Conservation (phyloP, 495 filamentous ascomycete species). For the Penicillium chermesinum region DNA sequence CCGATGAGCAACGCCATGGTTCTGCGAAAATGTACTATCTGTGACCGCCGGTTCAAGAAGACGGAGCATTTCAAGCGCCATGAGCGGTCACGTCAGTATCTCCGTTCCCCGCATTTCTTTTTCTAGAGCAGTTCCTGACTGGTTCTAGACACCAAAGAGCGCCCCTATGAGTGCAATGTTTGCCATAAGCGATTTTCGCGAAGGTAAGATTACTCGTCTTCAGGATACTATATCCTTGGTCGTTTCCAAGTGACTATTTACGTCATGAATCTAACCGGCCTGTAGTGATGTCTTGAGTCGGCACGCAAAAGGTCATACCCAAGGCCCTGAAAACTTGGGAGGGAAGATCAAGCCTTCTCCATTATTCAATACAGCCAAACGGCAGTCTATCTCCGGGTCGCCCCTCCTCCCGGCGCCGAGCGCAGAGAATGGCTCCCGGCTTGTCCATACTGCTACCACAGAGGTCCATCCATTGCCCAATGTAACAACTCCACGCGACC, state of each 20-base stretch:
- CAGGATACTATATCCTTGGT: background rate
- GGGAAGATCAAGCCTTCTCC: conserved; percentile 18
- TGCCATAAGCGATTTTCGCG: conserved; percentile 51
- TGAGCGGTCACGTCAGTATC: conserved; percentile 47
- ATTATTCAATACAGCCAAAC: conserved; percentile 16
- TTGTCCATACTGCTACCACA: conserved; percentile 14
- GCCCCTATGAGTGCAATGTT: conserved; percentile 48
- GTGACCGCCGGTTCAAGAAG: conserved; percentile 50
- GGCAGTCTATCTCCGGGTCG: conserved; percentile 14
- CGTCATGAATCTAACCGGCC: conserved; percentile 9
- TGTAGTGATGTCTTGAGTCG: conserved; percentile 49
- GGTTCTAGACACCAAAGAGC: conserved; percentile 47
- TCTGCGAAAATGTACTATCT: conserved; percentile 47
- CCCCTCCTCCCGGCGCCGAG: conserved; percentile 6
- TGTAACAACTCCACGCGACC: conserved; percentile 20
- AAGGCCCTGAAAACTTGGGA: conserved; percentile 18
- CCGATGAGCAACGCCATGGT: conserved; percentile 32
- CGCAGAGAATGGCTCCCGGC: conserved; percentile 16
- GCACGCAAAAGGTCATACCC: conserved; percentile 46
- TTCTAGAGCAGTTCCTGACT: background rate
- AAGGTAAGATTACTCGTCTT: conserved; percentile 30
- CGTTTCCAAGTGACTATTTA: background rate
- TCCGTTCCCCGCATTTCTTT: background rate
- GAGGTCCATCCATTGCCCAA: conserved; percentile 13
- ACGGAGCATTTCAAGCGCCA: conserved; percentile 53